Evolutionary conservation across 2,329 filamentous ascomycete species (phyloP), one percentile per base, ranked within the genome.

Genomic region (Hypoxylon sp.): DNA sequence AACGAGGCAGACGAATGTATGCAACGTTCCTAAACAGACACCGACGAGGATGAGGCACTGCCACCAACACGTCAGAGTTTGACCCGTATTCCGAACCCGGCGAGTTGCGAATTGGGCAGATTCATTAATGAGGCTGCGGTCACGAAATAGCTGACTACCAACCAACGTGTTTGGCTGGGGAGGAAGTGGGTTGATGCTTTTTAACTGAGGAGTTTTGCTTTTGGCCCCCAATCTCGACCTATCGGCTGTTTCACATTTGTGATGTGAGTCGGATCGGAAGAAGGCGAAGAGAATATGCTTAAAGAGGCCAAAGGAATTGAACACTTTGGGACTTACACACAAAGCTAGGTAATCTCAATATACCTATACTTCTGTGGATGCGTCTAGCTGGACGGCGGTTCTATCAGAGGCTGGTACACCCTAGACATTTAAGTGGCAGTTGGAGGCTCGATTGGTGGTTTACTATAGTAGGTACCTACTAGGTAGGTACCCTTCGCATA

Each of bases 61-160:
- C 53, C 53, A 42, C 35, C 25, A 14, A 55, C 35, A 40, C 35
- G 35, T 55, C 53, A 44, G 20, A 35, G 30, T 27, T n/a, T 42
- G 31, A 22, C n/a, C 33, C 22, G 22, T 42, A 55, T 42, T 44
- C 53, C 20, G 35, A 42, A 2, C 20, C 27, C 31, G 31, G 17
- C 6, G 31, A 55, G 7, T 27, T 55, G 33, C 22, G 14, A n/a
- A 3, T 37, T 44, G 35, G 33, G 53, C 20, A 27, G 35, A 55
- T 55, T 31, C 20, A 27, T n/a, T 35, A 10, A 44, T 13, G 53
- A 42, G 35, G 35, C 53, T 55, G 8, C 30, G 10, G 30, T 13
- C 33, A 37, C 13, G 33, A 13, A 35, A 35, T 35, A 14, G 25
- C 48, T 31, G 25, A 22, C 17, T 25, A 25, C 10, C 17, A 22